These are phyloP conservation scores for Phytophthora palmivora DNA, from an alignment of 352 stramenopile species.

Conservation along the genomic window DNA sequence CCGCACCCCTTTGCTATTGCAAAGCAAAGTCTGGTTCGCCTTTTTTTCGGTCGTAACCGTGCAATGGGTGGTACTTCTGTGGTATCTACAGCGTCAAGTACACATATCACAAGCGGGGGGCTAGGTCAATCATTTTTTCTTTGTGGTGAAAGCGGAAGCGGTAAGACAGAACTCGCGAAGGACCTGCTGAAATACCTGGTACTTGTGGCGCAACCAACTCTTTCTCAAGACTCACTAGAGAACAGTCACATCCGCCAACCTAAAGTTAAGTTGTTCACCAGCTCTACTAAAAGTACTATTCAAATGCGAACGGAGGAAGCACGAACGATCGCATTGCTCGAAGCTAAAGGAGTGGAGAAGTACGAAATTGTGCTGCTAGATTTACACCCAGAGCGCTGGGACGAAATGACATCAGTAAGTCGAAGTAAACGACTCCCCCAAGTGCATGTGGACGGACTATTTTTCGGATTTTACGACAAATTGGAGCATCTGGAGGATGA, in stretches of 20 bases:
- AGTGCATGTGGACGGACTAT: conserved; percentile 72
- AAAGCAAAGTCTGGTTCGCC: conserved; percentile 60
- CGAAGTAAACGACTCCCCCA: conserved; percentile 77
- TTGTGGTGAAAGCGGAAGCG: conserved; percentile 73
- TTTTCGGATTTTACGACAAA: conserved; percentile 86
- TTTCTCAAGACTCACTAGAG: conserved; percentile 9
- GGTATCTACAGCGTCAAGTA: conserved; percentile 2
- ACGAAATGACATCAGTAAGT: conserved; percentile 72
- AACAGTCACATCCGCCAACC: conserved; percentile 14
- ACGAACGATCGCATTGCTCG: conserved; percentile 75
- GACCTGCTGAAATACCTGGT: conserved; percentile 84
- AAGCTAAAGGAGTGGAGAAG: conserved; percentile 64
- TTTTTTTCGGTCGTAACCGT: conserved; percentile 43
- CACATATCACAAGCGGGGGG: background rate
- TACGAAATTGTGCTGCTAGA: conserved; percentile 83
- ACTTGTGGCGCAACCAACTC: conserved; percentile 54
- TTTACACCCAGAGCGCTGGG: conserved; percentile 65
- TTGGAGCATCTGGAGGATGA: conserved; percentile 80
- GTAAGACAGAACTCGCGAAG: conserved; percentile 82
- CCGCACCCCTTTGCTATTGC: conserved; percentile 81
- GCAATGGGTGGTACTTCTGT: background rate
- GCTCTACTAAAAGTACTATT: conserved; percentile 84
- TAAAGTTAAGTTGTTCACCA: conserved; percentile 76
- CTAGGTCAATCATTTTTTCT: conserved; percentile 50
- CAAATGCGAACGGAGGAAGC: conserved; percentile 85